Conservation (phyloP, 306 rosid genomes). For the Fragaria vesca region DNA sequence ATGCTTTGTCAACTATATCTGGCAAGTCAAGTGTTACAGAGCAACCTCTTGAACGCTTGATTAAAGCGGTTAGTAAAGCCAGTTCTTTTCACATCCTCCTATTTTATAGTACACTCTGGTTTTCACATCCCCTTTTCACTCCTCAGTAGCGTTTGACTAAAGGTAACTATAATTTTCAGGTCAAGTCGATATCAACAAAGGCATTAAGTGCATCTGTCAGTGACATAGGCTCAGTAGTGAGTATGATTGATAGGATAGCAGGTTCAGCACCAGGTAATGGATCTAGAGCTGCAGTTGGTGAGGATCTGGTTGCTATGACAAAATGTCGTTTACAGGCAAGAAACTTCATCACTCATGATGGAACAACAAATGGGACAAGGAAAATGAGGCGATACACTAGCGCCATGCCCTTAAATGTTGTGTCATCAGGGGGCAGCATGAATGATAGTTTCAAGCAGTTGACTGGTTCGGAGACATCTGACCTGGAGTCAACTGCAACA, state of each 20-base stretch:
- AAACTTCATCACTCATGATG: conserved; percentile 71
- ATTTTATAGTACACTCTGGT: conserved; percentile 1
- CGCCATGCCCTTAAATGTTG: conserved; percentile 71
- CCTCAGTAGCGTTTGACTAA: background rate
- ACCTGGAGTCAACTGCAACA: conserved; percentile 75
- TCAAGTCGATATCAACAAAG: conserved; percentile 67
- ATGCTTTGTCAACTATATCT: conserved; percentile 52
- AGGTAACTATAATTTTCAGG: conserved; percentile 45
- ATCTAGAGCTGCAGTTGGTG: conserved; percentile 96
- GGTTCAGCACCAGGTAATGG: conserved; percentile 95
- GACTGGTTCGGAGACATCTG: conserved; percentile 57
- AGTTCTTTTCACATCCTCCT: conserved; percentile 17
- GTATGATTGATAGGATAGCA: conserved; percentile 90
- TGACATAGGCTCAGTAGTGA: conserved; percentile 81
- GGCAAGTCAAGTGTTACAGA: conserved; percentile 66
- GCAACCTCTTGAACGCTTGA: conserved; percentile 81
- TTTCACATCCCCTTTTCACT: background rate
- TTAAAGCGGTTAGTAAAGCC: conserved; percentile 64
- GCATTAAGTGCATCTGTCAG: conserved; percentile 73
- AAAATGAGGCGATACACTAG: conserved; percentile 79
- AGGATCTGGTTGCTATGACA: conserved; percentile 93
- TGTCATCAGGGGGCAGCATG: conserved; percentile 65
- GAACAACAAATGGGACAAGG: conserved; percentile 59
- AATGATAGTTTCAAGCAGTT: conserved; percentile 56
- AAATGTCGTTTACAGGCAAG: conserved; percentile 81